Evolutionary conservation across 2,329 filamentous ascomycete species (phyloP).

Genomic region (Nectriaceae sp.): DNA sequence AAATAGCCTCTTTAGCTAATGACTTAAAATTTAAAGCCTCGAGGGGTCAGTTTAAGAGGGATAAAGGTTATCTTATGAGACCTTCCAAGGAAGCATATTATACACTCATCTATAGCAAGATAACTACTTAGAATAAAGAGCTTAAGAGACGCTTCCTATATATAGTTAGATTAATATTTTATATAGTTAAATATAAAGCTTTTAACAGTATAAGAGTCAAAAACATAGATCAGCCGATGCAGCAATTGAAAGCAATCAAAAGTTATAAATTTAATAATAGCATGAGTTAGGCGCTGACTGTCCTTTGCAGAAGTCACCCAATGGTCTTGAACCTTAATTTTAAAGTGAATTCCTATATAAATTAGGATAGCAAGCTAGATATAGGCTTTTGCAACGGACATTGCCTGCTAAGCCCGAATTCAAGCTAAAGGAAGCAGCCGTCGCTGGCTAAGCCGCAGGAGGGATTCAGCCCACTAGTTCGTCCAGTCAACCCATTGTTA

Average conservation of each 20-base stretch:
- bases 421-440: too few relatives aligned
- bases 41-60: not conserved
- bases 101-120: constrained; percentile 4
- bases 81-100: not conserved
- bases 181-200: not conserved
- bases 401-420: not conserved
- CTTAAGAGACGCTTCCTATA: not conserved
- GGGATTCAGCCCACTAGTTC: too few relatives aligned
- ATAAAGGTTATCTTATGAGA: constrained; percentile 3
- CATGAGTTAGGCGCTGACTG: not conserved
- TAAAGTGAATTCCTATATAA: constrained; percentile 8
- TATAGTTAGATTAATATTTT: constrained; percentile 1
- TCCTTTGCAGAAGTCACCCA: not conserved
- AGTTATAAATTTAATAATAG: constrained; percentile 3
- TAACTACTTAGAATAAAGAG: not conserved
- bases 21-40: constrained; percentile 4
- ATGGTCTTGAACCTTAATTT: not conserved
- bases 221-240: not conserved
- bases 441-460: too few relatives aligned
- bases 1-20: constrained; percentile 3
- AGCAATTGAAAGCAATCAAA: not conserved
- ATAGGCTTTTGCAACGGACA: constrained; percentile 1
- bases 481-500: too few relatives aligned
- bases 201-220: not conserved
- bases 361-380: constrained; percentile 6